Percentiles rank a stretch among this genome's conserved stretches.
These are phyloP conservation scores for Crataegus laevigata DNA, from an alignment of 306 rosid species.

Conservation along the genomic window DNA sequence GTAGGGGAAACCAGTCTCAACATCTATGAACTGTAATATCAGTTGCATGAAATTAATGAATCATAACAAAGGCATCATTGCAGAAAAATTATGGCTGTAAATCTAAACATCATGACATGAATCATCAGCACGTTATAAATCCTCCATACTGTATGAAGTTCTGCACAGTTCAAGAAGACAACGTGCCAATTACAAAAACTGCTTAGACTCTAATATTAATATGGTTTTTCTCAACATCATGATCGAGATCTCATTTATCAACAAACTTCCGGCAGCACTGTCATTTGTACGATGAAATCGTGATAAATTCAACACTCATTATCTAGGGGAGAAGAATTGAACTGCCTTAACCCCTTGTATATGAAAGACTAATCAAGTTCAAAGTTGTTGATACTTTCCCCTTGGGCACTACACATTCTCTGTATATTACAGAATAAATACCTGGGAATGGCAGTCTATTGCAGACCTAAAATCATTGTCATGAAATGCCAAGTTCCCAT, in stretches of 20 bases:
- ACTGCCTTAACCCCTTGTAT: not conserved
- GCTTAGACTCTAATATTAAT: not conserved
- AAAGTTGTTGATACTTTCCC: not conserved
- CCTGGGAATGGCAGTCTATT: slow-evolving; percentile 66
- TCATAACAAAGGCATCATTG: not conserved
- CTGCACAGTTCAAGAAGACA: not conserved
- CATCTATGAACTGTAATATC: slow-evolving; percentile 46
- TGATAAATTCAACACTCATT: not conserved
- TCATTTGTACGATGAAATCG: not conserved
- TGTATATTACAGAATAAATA: not conserved
- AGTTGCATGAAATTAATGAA: not conserved
- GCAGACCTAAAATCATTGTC: slow-evolving; percentile 65
- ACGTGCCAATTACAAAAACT: not conserved
- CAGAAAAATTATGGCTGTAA: not conserved
- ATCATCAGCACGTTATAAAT: not conserved
- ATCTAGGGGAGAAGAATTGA: not conserved
- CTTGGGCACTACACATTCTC: not conserved
- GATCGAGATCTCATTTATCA: not conserved
- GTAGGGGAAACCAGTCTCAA: slow-evolving; percentile 73
- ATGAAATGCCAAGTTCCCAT: slow-evolving; percentile 70
- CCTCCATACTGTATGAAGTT: not conserved
- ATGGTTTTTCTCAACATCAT: not conserved
- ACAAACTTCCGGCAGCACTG: not conserved
- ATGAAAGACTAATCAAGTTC: not conserved
- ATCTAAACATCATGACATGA: not conserved